A percentile compares a stretch with the other conserved stretches of the same genome.
Conservation (phyloP, 148 eudicot species). For the Limonium bicolor region DNA sequence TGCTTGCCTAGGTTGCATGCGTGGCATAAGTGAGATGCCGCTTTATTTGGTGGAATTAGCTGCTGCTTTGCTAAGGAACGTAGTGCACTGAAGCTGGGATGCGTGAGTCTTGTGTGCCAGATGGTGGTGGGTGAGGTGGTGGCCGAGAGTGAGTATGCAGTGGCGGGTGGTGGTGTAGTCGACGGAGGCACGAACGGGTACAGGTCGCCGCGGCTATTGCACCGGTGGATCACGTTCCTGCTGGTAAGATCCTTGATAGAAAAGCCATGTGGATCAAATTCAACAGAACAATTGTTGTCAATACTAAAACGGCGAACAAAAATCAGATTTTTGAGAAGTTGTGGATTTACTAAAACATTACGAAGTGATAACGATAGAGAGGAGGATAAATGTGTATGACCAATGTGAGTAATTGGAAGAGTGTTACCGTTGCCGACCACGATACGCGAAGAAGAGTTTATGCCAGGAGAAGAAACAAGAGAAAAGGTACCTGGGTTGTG, state of each 20-base stretch:
- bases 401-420: background rate
- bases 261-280: no score
- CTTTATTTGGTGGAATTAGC: background rate
- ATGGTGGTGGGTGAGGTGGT: background rate
- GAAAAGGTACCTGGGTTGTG: background rate
- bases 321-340: no score
- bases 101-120: background rate
- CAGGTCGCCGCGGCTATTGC: background rate
- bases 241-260: no score
- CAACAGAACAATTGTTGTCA: no score
- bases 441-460: background rate
- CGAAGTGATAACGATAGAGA: no score
- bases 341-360: no score
- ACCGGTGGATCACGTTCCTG: background rate
- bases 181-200: background rate
- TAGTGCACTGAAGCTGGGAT: background rate
- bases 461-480: background rate
- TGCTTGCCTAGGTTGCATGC: background rate
- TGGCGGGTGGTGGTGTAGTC: background rate
- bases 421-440: background rate
- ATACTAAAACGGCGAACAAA: no score
- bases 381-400: background rate
- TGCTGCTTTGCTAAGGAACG: background rate
- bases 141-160: background rate
- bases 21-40: background rate